Evolutionary conservation across 768 basidiomycete species (phyloP).

Genomic region (Suillus spraguei): DNA sequence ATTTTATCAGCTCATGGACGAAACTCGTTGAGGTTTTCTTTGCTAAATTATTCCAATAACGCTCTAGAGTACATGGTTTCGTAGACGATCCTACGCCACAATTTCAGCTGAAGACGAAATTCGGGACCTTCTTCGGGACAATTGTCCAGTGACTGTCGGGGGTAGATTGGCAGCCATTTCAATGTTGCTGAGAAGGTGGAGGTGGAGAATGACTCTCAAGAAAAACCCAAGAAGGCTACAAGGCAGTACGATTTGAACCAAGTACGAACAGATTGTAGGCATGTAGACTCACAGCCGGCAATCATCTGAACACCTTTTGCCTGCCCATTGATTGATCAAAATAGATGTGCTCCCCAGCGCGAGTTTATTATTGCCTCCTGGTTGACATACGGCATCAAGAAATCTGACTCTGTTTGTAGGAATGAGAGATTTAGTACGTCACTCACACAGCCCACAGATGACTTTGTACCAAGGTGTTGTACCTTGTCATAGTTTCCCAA

Average conservation of each 20-base stretch:
- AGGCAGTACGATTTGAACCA: too few species aligned
- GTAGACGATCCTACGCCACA: not conserved
- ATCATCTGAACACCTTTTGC: too few species aligned
- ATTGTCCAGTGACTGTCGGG: not conserved
- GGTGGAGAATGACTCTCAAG: too few species aligned
- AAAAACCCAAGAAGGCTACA: not conserved
- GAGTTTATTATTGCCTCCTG: not conserved
- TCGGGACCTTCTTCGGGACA: not conserved
- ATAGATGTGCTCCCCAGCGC: not conserved
- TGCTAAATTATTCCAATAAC: not conserved
- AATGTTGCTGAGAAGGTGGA: not conserved
- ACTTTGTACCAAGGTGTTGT: not conserved
- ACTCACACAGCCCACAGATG: not conserved
- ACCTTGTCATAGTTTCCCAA: not conserved
- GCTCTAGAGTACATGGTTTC: not conserved
- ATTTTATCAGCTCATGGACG: not conserved
- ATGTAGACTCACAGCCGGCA: not conserved
- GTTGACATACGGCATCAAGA: not conserved
- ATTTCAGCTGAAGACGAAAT: not conserved
- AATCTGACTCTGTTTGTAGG: not conserved
- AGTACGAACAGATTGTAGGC: too few species aligned
- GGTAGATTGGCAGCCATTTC: not conserved
- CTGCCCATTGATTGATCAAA: not conserved
- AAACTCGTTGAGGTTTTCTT: slow-evolving; percentile 2
- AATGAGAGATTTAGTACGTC: not conserved